Percentiles rank a stretch among this genome's conserved stretches.
phyloP scores from a whole-genome alignment of 164 flowering plant genomes.

The Nymphaea thermarum region DNA sequence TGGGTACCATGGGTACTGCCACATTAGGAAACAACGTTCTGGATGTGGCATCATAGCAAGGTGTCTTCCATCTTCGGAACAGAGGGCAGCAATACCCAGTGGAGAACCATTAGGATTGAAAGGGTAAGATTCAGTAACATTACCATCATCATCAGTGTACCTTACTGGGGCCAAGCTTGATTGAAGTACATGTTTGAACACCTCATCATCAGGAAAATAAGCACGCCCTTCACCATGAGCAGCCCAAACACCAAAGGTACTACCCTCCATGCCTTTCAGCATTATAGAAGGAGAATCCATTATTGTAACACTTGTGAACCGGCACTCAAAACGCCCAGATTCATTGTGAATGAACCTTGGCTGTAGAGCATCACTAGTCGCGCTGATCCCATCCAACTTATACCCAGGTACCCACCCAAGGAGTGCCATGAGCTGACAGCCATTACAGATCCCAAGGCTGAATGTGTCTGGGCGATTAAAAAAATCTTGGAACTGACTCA shows the following conservation, averaged over 20 bases:
- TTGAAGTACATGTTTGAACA: conserved; percentile 32
- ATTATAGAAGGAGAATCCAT: conserved; percentile 75
- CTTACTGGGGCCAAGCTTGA: conserved; percentile 69
- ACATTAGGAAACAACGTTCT: conserved; percentile 92
- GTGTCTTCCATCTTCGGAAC: conserved; percentile 94
- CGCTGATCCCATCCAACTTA: conserved; percentile 64
- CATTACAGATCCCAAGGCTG: conserved; percentile 93
- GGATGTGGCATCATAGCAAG: conserved; percentile 99
- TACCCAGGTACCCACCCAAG: conserved; percentile 91
- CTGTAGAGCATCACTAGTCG: conserved; percentile 73
- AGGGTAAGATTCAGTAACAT: conserved; percentile 63
- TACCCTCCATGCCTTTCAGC: conserved; percentile 90
- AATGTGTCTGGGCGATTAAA: conserved; percentile 31
- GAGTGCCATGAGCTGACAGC: conserved; percentile 96
- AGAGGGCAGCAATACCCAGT: conserved; percentile 74
- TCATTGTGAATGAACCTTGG: conserved; percentile 88
- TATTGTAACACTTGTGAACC: conserved; percentile 76
- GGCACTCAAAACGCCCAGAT: conserved; percentile 89
- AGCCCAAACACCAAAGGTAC: conserved; percentile 91
- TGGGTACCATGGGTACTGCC: conserved; percentile 98
- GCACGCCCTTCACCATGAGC: conserved; percentile 99
- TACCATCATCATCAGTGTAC: conserved; percentile 83
- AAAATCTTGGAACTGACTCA: conserved; percentile 25
- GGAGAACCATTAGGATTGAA: conserved; percentile 93
- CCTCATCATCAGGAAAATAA: conserved; percentile 68